Evolutionary conservation across 371 early-diverging fungal species (phyloP).

Genomic region (Phascolomyces articulosus): DNA sequence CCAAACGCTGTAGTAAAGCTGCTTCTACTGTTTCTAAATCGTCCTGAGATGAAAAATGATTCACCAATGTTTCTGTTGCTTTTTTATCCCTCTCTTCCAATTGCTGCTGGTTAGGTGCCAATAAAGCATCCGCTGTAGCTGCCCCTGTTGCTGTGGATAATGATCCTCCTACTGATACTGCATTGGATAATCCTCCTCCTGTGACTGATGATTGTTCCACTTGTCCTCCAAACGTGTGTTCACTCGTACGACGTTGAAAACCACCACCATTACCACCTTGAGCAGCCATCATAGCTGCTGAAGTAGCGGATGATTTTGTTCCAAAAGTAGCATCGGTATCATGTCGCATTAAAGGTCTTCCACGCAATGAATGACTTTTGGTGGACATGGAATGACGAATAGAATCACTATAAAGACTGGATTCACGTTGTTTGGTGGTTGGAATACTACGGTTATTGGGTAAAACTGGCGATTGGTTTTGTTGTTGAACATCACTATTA

Average conservation of each 20-base stretch:
- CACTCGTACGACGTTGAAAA: conserved; percentile 7
- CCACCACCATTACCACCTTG: no score
- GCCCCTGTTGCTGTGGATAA: no score
- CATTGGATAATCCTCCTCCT: not conserved
- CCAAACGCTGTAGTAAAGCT: conserved; percentile 37
- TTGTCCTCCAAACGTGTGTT: conserved; percentile 11
- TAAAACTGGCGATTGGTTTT: conserved; percentile 22
- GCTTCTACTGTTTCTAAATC: conserved; percentile 32
- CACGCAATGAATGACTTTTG: conserved; percentile 22
- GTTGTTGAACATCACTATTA: conserved; percentile 12
- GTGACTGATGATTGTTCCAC: not conserved
- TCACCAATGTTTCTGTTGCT: conserved; percentile 14
- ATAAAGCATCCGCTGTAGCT: no score
- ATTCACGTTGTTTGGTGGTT: conserved; percentile 30
- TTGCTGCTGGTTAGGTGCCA: conserved; percentile 3
- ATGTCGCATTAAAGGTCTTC: conserved; percentile 21
- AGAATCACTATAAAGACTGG: conserved; percentile 40
- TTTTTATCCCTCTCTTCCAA: conserved; percentile 5
- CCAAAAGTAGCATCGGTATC: conserved; percentile 15
- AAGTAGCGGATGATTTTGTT: not conserved
- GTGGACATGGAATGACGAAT: conserved; percentile 40
- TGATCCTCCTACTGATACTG: not conserved
- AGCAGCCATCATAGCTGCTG: not conserved
- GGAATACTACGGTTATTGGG: conserved; percentile 26
- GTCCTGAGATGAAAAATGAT: conserved; percentile 9